Evolutionary conservation across 2,329 filamentous ascomycete genomes (phyloP).

Genomic region (Sarocladium kiliense): DNA sequence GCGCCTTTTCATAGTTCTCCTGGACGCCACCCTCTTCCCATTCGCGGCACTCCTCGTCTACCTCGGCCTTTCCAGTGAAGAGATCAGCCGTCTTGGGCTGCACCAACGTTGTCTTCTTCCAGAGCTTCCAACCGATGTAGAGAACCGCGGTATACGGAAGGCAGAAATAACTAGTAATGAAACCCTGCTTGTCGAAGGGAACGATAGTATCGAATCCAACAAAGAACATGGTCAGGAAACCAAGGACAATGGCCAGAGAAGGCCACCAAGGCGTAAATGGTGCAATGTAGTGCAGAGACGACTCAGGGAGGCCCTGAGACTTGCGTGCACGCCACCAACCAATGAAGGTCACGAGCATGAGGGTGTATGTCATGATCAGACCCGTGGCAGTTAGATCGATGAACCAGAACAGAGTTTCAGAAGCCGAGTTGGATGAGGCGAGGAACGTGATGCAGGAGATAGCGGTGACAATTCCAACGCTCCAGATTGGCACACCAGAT

Average conservation of each 20-base stretch:
- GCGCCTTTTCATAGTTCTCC: slow-evolving; percentile 33
- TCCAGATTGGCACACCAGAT: slow-evolving; percentile 53
- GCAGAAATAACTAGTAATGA: slow-evolving; percentile 50
- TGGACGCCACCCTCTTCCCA: slow-evolving; percentile 42
- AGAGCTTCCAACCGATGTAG: slow-evolving; percentile 62
- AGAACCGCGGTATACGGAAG: slow-evolving; percentile 48
- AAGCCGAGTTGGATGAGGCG: slow-evolving; percentile 38
- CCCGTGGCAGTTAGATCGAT: slow-evolving; percentile 50
- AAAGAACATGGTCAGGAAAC: slow-evolving; percentile 45
- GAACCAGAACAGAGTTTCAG: slow-evolving; percentile 48
- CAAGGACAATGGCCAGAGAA: slow-evolving; percentile 42
- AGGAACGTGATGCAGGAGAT: slow-evolving; percentile 47
- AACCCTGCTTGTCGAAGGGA: slow-evolving; percentile 41
- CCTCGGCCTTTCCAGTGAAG: slow-evolving; percentile 56
- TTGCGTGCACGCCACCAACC: slow-evolving; percentile 43
- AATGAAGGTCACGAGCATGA: slow-evolving; percentile 35
- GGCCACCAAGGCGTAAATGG: slow-evolving; percentile 46
- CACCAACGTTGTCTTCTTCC: slow-evolving; percentile 54
- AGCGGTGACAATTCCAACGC: slow-evolving; percentile 40
- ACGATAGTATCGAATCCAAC: slow-evolving; percentile 52
- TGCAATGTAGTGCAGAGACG: slow-evolving; percentile 43
- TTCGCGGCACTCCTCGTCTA: slow-evolving; percentile 48
- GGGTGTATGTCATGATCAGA: slow-evolving; percentile 51
- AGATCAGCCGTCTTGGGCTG: slow-evolving; percentile 56
- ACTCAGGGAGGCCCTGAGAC: slow-evolving; percentile 40